These are phyloP conservation scores for Gracilaria domingensis DNA, from an alignment of 23 red algal species.

Conservation along the genomic window DNA sequence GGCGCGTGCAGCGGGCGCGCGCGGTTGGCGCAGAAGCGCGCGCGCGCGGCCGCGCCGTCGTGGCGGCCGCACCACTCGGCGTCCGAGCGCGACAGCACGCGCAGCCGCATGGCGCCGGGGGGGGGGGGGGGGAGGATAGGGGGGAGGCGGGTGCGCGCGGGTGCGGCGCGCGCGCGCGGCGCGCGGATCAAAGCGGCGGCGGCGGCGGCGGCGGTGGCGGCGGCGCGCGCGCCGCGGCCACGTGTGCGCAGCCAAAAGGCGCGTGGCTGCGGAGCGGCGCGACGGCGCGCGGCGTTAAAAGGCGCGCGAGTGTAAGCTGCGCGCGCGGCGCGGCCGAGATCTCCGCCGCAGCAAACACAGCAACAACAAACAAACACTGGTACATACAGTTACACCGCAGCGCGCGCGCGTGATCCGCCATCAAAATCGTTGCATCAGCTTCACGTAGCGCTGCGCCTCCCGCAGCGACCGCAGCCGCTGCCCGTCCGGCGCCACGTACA, in stretches of 20 bases:
- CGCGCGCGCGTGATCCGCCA: background rate
- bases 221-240: background rate
- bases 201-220: background rate
- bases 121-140: too few relatives aligned
- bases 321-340: too few relatives aligned
- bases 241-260: background rate
- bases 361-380: too few relatives aligned
- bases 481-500: conserved; percentile 72
- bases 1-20: conserved; percentile 82
- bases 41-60: conserved; percentile 51
- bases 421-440: conserved; percentile 44
- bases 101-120: conserved; percentile 86
- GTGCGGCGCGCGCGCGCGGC: too few relatives aligned
- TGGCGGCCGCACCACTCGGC: conserved; percentile 76
- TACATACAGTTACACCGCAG: background rate
- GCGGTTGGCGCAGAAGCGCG: conserved; percentile 71
- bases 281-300: background rate
- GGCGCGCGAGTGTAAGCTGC: too few relatives aligned
- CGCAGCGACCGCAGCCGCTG: conserved; percentile 55
- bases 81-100: conserved; percentile 91
- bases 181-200: too few relatives aligned
- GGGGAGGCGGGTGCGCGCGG: too few relatives aligned
- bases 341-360: too few relatives aligned
- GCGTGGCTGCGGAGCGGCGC: conserved; percentile 87
- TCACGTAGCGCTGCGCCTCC: conserved; percentile 71